A percentile compares a stretch with the other conserved stretches of the same genome.
Evolutionary conservation across 129 eudicot genomes (phyloP).

Genomic region (Escallonia rubra): DNA sequence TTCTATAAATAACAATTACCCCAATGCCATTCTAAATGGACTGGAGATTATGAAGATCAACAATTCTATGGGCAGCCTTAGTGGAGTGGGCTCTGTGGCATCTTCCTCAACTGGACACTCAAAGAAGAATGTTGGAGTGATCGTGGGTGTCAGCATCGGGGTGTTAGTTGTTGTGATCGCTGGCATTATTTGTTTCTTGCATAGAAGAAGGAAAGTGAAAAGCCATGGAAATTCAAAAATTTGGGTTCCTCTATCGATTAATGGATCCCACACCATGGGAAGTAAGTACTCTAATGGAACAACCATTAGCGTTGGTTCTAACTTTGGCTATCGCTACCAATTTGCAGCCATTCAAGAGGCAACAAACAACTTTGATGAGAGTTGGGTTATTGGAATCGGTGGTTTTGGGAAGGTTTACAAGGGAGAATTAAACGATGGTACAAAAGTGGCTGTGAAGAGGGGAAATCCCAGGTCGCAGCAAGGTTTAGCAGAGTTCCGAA

Average conservation of each 20-base stretch:
- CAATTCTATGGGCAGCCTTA: conserved; percentile 51
- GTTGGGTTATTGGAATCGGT: conserved; percentile 80
- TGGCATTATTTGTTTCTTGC: conserved; percentile 34
- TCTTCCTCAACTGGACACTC: conserved; percentile 20
- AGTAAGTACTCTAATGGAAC: conserved; percentile 86
- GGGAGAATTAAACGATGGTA: conserved; percentile 64
- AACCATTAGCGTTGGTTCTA: conserved; percentile 48
- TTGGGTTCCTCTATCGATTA: conserved; percentile 75
- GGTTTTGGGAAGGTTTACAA: conserved; percentile 92
- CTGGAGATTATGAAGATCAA: conserved; percentile 75
- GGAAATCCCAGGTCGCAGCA: conserved; percentile 92
- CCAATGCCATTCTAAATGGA: conserved; percentile 76
- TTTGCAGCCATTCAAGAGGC: conserved; percentile 83
- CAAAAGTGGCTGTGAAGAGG: conserved; percentile 79
- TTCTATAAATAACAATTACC: conserved; percentile 10
- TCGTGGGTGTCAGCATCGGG: conserved; percentile 54
- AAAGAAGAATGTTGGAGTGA: conserved; percentile 49
- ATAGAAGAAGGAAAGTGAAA: conserved; percentile 38
- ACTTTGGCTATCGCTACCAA: conserved; percentile 67
- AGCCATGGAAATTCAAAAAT: conserved; percentile 60
- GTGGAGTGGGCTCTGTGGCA: conserved; percentile 23
- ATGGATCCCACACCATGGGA: conserved; percentile 79
- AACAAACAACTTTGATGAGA: conserved; percentile 80
- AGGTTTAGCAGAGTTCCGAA: conserved; percentile 79
- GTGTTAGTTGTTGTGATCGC: conserved; percentile 29